Evolutionary conservation across 2,329 filamentous ascomycete genomes (phyloP).

Genomic region (Ophiostoma perfectum): DNA sequence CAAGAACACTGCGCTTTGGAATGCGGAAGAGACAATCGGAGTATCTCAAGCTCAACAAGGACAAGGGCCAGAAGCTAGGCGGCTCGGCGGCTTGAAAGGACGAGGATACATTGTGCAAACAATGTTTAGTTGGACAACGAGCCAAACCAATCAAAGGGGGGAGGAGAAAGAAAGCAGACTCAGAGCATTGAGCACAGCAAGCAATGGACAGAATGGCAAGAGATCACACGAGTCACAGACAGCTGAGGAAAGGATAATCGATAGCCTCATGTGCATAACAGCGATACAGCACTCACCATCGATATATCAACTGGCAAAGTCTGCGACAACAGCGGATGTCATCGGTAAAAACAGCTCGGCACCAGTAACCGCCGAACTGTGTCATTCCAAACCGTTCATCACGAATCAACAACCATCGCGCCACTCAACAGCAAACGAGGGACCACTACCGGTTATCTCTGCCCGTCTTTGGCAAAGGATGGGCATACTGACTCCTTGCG

Average conservation of each 20-base stretch:
- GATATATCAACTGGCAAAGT: too few species aligned
- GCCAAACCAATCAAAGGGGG: not conserved
- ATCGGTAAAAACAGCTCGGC: not conserved
- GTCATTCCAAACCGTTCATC: not conserved
- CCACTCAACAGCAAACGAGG: not conserved
- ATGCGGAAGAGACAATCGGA: not conserved
- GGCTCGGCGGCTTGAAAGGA: not conserved
- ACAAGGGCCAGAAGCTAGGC: not conserved
- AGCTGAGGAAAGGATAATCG: too few species aligned
- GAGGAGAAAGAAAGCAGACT: not conserved
- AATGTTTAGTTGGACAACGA: not conserved
- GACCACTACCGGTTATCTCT: not conserved
- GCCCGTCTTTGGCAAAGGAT: not conserved
- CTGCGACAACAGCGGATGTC: not conserved
- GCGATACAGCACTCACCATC: too few species aligned
- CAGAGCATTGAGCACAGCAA: not conserved
- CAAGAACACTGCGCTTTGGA: not conserved
- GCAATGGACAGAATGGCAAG: too few species aligned
- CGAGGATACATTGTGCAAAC: not conserved
- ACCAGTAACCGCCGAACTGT: not conserved
- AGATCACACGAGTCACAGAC: too few species aligned
- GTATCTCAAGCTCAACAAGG: not conserved
- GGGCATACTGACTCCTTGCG: not conserved
- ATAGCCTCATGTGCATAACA: too few species aligned
- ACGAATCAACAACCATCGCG: not conserved